phyloP scores from a whole-genome alignment of 2,329 filamentous ascomycete species.

The Fusarium sp. region DNA sequence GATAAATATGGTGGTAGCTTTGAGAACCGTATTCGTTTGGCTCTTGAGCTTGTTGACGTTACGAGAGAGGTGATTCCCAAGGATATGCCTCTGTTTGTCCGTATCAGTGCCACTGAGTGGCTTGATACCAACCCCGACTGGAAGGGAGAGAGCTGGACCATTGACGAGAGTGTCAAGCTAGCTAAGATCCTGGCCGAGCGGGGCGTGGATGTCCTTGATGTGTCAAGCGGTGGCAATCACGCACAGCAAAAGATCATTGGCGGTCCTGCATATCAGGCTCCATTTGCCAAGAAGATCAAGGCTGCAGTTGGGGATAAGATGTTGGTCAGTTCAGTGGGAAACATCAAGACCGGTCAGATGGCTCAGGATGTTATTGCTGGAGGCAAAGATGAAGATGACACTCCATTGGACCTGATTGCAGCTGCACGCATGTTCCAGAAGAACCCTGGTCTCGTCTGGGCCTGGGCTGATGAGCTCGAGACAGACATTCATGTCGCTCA shows the following conservation, averaged over 20 bases:
- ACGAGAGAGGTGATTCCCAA: constrained; percentile 73
- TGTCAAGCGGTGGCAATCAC: constrained; percentile 76
- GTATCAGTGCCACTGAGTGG: constrained; percentile 83
- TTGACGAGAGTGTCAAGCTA: constrained; percentile 72
- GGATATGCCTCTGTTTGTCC: constrained; percentile 77
- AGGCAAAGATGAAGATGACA: constrained; percentile 49
- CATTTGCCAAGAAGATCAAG: constrained; percentile 78
- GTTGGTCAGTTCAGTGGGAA: constrained; percentile 61
- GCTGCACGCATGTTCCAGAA: constrained; percentile 69
- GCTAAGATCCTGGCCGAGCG: constrained; percentile 71
- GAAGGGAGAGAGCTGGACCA: constrained; percentile 73
- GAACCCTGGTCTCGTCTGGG: constrained; percentile 68
- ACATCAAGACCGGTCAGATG: constrained; percentile 58
- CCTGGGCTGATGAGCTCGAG: constrained; percentile 66
- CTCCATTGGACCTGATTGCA: constrained; percentile 62
- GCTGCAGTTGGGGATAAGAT: constrained; percentile 73
- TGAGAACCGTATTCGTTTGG: constrained; percentile 77
- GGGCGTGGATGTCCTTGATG: constrained; percentile 82
- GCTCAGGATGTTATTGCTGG: constrained; percentile 62
- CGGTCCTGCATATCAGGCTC: constrained; percentile 77
- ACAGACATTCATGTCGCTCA: constrained; percentile 60
- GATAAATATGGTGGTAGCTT: constrained; percentile 77
- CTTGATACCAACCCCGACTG: constrained; percentile 70
- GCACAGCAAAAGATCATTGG: constrained; percentile 66
- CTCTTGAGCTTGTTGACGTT: constrained; percentile 74